These are phyloP conservation scores for Grosmannia penicillata DNA, from an alignment of 2,329 filamentous ascomycete genomes.

Conservation along the genomic window DNA sequence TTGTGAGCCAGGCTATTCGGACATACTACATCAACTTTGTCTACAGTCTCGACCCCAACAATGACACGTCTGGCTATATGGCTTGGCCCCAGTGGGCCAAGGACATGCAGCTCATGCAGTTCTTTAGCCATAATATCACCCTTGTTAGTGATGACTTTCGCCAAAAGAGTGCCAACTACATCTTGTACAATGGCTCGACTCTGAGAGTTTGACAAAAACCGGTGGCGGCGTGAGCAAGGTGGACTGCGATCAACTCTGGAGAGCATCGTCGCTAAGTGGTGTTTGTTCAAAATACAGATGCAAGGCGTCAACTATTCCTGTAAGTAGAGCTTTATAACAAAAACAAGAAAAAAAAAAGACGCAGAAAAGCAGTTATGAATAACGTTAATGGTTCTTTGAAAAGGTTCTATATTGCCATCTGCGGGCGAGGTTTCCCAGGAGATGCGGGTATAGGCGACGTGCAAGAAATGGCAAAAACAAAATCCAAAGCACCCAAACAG, in stretches of 20 bases:
- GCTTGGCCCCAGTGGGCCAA: slow-evolving; percentile 28
- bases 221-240: too few relatives aligned
- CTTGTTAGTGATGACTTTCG: slow-evolving; percentile 17
- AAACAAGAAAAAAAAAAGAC: background rate
- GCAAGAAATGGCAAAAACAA: background rate
- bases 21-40: slow-evolving; percentile 63
- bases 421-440: background rate
- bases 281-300: background rate
- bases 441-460: slow-evolving; percentile 5
- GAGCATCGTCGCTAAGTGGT: background rate
- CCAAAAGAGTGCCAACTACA: slow-evolving; percentile 11
- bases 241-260: background rate
- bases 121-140: slow-evolving; percentile 15
- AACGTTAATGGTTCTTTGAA: too few relatives aligned
- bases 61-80: slow-evolving; percentile 23
- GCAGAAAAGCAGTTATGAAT: background rate
- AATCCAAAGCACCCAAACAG: background rate
- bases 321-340: background rate
- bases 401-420: slow-evolving; percentile 1
- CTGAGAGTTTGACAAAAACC: slow-evolving; percentile 4
- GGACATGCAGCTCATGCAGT: slow-evolving; percentile 34
- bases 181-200: slow-evolving; percentile 10
- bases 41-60: slow-evolving; percentile 56
- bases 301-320: background rate
- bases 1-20: slow-evolving; percentile 43